Conservation (phyloP, 768 basidiomycete genomes). For the Rossbeevera mucosa region DNA sequence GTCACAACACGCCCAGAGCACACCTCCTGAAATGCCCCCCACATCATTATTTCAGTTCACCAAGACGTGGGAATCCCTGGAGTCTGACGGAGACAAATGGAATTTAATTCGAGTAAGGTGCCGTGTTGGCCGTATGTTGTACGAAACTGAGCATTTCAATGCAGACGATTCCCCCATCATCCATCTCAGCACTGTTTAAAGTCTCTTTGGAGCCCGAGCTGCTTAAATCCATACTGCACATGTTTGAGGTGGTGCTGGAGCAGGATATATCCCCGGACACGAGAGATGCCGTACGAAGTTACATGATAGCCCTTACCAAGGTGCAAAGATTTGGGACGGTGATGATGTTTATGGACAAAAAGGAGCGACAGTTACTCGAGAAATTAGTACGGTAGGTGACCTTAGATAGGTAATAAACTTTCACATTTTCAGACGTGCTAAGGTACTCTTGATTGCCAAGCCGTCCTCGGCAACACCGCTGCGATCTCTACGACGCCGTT, state of each 20-base stretch:
- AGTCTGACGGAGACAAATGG: slow-evolving; percentile 48
- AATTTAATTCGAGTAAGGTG: slow-evolving; percentile 50
- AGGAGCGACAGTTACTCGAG: slow-evolving; percentile 48
- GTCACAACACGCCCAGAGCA: background rate
- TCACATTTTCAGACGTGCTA: too few relatives aligned
- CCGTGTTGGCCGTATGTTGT: background rate
- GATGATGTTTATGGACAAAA: slow-evolving; percentile 52
- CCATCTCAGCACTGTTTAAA: slow-evolving; percentile 60
- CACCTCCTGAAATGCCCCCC: slow-evolving; percentile 24
- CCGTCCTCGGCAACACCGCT: too few relatives aligned
- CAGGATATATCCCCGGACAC: slow-evolving; percentile 9
- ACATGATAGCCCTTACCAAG: slow-evolving; percentile 48
- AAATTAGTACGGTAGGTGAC: background rate
- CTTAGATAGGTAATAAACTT: too few relatives aligned
- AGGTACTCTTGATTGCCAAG: too few relatives aligned
- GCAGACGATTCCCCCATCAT: slow-evolving; percentile 52
- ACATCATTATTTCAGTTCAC: slow-evolving; percentile 60
- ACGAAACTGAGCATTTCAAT: background rate
- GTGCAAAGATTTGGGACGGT: slow-evolving; percentile 65
- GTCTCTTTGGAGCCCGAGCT: slow-evolving; percentile 64
- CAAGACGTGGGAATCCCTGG: slow-evolving; percentile 49
- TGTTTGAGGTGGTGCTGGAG: slow-evolving; percentile 37
- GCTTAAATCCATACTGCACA: slow-evolving; percentile 53
- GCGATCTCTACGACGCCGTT: too few relatives aligned
- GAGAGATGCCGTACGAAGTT: slow-evolving; percentile 35